These are phyloP conservation scores for Termitomyces sp. DNA, from an alignment of 768 basidiomycete species.

Conservation along the genomic window DNA sequence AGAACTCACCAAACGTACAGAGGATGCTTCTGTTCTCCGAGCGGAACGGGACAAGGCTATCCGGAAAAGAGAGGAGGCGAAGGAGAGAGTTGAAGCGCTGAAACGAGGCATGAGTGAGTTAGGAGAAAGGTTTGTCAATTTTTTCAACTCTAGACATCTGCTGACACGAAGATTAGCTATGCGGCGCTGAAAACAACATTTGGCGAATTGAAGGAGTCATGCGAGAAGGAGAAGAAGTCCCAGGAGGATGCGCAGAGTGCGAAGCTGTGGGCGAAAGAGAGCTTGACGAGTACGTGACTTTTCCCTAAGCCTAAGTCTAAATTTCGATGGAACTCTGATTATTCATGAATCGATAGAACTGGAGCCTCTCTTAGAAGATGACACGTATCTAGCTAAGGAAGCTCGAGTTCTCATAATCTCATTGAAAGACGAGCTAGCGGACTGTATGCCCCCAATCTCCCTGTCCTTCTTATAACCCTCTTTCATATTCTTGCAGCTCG, in stretches of 20 bases:
- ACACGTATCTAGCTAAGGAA: conserved; percentile 15
- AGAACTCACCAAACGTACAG: neutral
- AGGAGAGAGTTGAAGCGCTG: neutral
- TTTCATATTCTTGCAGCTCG: conserved; percentile 18
- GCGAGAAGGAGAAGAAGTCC: neutral
- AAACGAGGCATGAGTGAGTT: conserved; percentile 6
- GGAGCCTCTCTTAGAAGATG: conserved; percentile 19
- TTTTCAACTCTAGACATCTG: neutral
- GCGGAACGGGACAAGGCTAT: neutral
- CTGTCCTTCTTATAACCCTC: neutral
- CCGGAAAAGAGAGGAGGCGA: conserved; percentile 1
- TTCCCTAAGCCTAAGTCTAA: neutral
- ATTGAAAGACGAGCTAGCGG: conserved; percentile 21
- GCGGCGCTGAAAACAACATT: neutral
- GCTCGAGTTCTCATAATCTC: conserved; percentile 18
- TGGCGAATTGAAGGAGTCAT: conserved; percentile 2
- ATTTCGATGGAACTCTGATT: neutral
- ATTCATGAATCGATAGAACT: conserved; percentile 4
- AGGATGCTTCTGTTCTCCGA: neutral
- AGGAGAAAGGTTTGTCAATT: conserved; percentile 1
- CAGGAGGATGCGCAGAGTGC: conserved; percentile 4
- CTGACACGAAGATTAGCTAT: conserved; percentile 4
- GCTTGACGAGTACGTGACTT: neutral
- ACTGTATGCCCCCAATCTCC: conserved; percentile 16
- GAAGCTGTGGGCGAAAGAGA: conserved; percentile 4